A percentile compares a stretch with the other conserved stretches of the same genome.
Evolutionary conservation across 345 rosid species (phyloP).

Genomic region (Rhizophora mangle): DNA sequence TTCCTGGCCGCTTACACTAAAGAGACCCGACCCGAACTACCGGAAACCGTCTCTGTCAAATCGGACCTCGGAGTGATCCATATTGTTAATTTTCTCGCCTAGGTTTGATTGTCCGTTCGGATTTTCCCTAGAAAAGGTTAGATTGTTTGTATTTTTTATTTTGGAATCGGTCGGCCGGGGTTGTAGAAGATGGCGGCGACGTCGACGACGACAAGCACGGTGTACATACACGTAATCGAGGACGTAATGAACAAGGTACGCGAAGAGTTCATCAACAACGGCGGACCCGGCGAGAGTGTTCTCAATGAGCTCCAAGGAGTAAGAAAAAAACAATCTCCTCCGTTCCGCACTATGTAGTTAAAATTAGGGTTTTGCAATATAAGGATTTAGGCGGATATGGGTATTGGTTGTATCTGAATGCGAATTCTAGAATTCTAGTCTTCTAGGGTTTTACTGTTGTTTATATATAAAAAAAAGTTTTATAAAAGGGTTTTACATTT

Average conservation of each 20-base stretch:
- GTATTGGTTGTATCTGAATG: conserved; percentile 30
- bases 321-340: conserved; percentile 15
- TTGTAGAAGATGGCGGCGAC: conserved; percentile 41
- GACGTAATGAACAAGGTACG: conserved; percentile 92
- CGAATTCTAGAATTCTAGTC: conserved; percentile 32
- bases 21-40: not conserved
- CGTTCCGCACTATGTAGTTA: not conserved
- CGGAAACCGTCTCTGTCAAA: conserved; percentile 18
- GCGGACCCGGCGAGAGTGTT: conserved; percentile 83
- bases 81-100: no score
- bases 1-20: no score
- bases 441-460: conserved; percentile 13
- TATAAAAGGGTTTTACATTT: no score
- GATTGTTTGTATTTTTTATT: not conserved
- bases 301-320: conserved; percentile 93
- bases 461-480: conserved; percentile 10
- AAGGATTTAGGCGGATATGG: not conserved
- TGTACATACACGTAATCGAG: conserved; percentile 88
- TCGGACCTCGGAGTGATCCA: not conserved
- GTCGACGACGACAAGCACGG: conserved; percentile 52
- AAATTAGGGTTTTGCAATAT: not conserved
- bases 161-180: conserved; percentile 17
- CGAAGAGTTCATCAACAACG: conserved; percentile 75
- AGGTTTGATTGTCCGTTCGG: not conserved
- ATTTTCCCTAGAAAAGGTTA: conserved; percentile 11